Conservation (phyloP, 1,139 yeast genomes). For the Debaryomycetaceae sp. region DNA sequence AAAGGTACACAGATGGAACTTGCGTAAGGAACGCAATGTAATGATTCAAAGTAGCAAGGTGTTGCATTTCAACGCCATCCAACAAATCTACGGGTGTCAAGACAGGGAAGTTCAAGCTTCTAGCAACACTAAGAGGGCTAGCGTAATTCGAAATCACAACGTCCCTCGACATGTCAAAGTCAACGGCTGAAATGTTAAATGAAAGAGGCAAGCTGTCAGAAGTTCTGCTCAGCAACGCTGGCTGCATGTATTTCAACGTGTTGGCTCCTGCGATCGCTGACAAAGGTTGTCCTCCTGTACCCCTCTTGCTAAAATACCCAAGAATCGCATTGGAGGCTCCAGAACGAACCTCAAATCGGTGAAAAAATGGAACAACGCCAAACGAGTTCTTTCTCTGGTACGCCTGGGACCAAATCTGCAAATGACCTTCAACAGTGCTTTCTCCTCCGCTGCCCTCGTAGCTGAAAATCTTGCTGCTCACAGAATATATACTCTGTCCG, state of each 20-base stretch:
- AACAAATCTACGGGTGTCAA: conserved; percentile 58
- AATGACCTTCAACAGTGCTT: conserved; percentile 56
- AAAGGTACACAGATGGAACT: conserved; percentile 63
- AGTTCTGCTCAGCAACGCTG: conserved; percentile 36
- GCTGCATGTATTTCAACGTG: conserved; percentile 66
- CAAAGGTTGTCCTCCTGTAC: conserved; percentile 38
- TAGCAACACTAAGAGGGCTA: conserved; percentile 62
- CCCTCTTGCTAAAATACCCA: conserved; percentile 57
- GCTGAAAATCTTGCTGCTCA: conserved; percentile 64
- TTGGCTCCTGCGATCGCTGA: conserved; percentile 65
- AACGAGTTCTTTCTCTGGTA: conserved; percentile 50
- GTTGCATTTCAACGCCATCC: conserved; percentile 58
- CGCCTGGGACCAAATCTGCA: conserved; percentile 57
- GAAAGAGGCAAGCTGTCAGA: conserved; percentile 55
- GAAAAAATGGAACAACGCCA: conserved; percentile 56
- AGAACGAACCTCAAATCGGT: conserved; percentile 68
- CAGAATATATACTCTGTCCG: conserved; percentile 61
- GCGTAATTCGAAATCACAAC: conserved; percentile 64
- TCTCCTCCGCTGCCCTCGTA: conserved; percentile 64
- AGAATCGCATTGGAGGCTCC: conserved; percentile 82
- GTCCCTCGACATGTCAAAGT: conserved; percentile 52
- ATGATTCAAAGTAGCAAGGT: conserved; percentile 62
- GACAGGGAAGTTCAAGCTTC: conserved; percentile 65
- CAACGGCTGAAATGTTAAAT: conserved; percentile 71
- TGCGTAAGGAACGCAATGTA: conserved; percentile 54